Evolutionary conservation across 1,284 basidiomycete species (phyloP), one percentile per base, ranked within the genome.

Genomic region (Porphyrellus sp.): DNA sequence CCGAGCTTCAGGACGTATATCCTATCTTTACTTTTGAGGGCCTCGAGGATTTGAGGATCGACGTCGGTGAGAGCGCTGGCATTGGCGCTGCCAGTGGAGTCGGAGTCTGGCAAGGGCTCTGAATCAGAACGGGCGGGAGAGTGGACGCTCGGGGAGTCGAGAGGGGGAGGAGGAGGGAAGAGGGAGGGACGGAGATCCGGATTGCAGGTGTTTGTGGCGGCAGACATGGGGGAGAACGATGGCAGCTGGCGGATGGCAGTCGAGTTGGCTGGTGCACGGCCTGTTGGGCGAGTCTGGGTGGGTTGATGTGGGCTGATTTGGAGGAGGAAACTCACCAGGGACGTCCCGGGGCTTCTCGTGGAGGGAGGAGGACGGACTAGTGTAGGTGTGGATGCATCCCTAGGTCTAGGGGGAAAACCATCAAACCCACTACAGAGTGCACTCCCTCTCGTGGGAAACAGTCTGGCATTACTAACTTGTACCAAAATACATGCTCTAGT

Each of bases 21-120:
- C 62, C 89, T 78, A 69, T 92, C 89, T 73, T 92, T 92, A 76
- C 84, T 85, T 69, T 76, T 81, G 55, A 92, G 82, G n/a, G 90
- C 89, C 69, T 91, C 89, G 61, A 91, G 60, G 62, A 68, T 89
- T 70, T 86, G 83, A 11, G 79, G 74, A 74, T 91, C 89, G 54
- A 83, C 80, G 55, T 87, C 66, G 15, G 51, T 25, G 51, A 65
- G 56, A 43, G 52, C 35, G 33, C 46, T 31, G 31, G 46, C 23
- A 18, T 57, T 65, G 45, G 52, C 34, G 40, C 57, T 56, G 9
- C 49, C 61, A 8, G 58, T 60, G 53, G 62, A 53, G 50, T 71
- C 66, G 6, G 53, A 57, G 34, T 68, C 69, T 7, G 52, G 34
- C 37, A 68, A 55, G 20, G 63, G 63, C n/a, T 70, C 66, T 49